Conservation (phyloP, 768 basidiomycete genomes). For the Kwoniella mangroviensis region DNA sequence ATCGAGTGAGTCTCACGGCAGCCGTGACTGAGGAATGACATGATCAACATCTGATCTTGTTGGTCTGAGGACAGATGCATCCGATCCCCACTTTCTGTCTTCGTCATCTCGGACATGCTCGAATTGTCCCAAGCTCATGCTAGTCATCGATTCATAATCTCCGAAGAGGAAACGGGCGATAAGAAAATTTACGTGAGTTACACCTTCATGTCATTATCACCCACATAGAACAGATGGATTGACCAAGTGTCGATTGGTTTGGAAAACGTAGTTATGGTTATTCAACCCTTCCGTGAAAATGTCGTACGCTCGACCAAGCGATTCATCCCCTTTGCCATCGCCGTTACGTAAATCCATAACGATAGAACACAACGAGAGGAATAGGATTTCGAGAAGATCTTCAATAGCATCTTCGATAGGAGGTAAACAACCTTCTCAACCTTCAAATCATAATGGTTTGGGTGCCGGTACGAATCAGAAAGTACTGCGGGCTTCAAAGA, state of each 20-base stretch:
- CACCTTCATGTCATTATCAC: background rate
- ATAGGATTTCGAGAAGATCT: slow-evolving; percentile 7
- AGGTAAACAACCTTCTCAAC: background rate
- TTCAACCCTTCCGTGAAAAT: slow-evolving; percentile 88
- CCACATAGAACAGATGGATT: background rate
- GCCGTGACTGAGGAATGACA: slow-evolving; percentile 40
- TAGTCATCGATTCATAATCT: slow-evolving; percentile 84
- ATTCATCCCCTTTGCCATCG: slow-evolving; percentile 67
- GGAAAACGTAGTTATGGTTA: slow-evolving; percentile 74
- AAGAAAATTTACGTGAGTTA: slow-evolving; percentile 75
- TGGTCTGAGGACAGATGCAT: slow-evolving; percentile 57
- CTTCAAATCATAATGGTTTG: background rate
- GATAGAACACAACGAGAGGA: background rate
- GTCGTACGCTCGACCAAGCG: slow-evolving; percentile 68
- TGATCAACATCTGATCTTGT: too few species aligned
- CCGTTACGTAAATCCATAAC: slow-evolving; percentile 40
- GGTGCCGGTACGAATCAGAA: background rate
- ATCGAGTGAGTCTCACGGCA: slow-evolving; percentile 64
- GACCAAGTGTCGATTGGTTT: background rate
- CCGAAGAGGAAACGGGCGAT: slow-evolving; percentile 82
- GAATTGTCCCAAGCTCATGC: slow-evolving; percentile 92
- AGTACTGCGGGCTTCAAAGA: slow-evolving; percentile 65
- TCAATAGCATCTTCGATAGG: slow-evolving; percentile 6
- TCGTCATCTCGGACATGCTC: slow-evolving; percentile 86
- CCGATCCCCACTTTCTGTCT: slow-evolving; percentile 75